These are phyloP conservation scores for Ophiobolus disseminans DNA, from an alignment of 2,329 filamentous ascomycete species.

Conservation along the genomic window DNA sequence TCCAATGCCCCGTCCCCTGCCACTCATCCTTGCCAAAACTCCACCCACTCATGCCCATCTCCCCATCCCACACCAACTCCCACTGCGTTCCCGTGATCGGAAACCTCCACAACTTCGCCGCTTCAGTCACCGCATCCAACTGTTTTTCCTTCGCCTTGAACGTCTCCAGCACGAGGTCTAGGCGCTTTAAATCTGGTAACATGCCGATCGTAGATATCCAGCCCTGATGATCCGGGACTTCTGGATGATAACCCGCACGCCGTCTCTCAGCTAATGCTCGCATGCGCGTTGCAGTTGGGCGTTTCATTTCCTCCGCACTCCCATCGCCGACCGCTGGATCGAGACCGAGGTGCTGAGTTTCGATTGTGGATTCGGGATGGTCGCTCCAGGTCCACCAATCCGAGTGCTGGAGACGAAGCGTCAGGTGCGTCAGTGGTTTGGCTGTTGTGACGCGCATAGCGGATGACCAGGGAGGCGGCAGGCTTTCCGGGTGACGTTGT, in stretches of 20 bases:
- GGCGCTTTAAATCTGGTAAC: constrained; percentile 25
- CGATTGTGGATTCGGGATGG: background rate
- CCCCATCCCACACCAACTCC: constrained; percentile 34
- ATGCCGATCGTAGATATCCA: constrained; percentile 22
- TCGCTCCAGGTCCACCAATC: constrained; percentile 30
- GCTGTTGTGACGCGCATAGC: constrained; percentile 15
- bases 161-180: constrained; percentile 36
- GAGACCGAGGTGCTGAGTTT: constrained; percentile 18
- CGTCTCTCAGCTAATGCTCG: constrained; percentile 20
- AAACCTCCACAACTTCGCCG: constrained; percentile 41
- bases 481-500: background rate
- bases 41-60: constrained; percentile 24
- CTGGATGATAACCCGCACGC: constrained; percentile 18
- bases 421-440: constrained; percentile 21
- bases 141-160: constrained; percentile 31
- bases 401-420: constrained; percentile 16
- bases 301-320: background rate
- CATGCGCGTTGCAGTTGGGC: constrained; percentile 23
- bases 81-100: constrained; percentile 12
- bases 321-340: constrained; percentile 27
- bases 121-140: constrained; percentile 34
- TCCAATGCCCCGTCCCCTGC: too few species aligned
- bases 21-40: background rate
- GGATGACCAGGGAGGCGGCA: constrained; percentile 7
- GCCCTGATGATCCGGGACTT: background rate